These are phyloP conservation scores for Coccomyxa sp. DNA, from an alignment of 139 green algal genomes.

Conservation along the genomic window DNA sequence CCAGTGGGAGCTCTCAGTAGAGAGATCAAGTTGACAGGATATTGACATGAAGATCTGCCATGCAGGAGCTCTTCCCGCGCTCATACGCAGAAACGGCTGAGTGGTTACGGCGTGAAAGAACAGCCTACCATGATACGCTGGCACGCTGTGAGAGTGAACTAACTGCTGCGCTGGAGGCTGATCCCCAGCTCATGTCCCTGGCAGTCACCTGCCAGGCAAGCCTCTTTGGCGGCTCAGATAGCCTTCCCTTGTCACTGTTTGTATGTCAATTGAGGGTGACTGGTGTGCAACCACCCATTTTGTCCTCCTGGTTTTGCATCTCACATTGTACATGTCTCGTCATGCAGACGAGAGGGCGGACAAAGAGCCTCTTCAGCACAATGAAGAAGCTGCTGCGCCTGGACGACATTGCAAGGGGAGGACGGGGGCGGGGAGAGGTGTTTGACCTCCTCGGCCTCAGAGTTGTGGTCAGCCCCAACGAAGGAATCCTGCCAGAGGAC, in stretches of 20 bases:
- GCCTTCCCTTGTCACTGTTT: background rate
- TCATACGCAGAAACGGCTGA: slow-evolving; percentile 62
- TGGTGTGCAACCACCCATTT: too few relatives aligned
- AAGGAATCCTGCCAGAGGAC: slow-evolving; percentile 28
- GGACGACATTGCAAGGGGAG: slow-evolving; percentile 55
- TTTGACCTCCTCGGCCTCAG: slow-evolving; percentile 90
- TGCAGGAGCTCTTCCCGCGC: slow-evolving; percentile 75
- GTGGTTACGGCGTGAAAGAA: slow-evolving; percentile 61
- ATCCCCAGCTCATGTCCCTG: slow-evolving; percentile 51
- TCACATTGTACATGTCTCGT: too few relatives aligned
- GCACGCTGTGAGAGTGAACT: slow-evolving; percentile 43
- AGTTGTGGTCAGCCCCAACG: slow-evolving; percentile 64
- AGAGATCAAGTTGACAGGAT: too few relatives aligned
- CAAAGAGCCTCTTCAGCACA: slow-evolving; percentile 85
- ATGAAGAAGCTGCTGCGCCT: slow-evolving; percentile 93
- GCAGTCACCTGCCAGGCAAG: slow-evolving; percentile 35
- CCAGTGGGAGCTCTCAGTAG: too few relatives aligned
- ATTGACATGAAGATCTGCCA: too few relatives aligned
- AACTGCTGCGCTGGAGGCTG: slow-evolving; percentile 39
- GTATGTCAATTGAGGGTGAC: background rate
- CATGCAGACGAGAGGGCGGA: slow-evolving; percentile 52
- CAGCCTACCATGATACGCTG: slow-evolving; percentile 45
- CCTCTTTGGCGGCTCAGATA: background rate
- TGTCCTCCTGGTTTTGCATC: too few relatives aligned
- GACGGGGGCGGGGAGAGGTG: slow-evolving; percentile 61